A percentile compares a stretch with the other conserved stretches of the same genome.
Conservation (phyloP, 148 eudicot genomes). For the Cornus suecica region DNA sequence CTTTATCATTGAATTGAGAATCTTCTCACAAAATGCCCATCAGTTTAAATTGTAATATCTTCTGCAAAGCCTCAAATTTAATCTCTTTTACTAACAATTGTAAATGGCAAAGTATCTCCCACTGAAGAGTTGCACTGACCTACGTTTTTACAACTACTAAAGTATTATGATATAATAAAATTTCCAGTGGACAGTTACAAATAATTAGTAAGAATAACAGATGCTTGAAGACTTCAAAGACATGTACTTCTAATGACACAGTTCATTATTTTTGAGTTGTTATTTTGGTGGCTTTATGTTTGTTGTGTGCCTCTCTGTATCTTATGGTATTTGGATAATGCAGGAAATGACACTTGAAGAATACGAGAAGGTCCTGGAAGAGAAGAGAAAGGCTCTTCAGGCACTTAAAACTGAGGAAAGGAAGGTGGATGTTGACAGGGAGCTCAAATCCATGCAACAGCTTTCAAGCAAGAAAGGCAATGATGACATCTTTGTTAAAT, state of each 20-base stretch:
- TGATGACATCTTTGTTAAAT: slow-evolving; percentile 64
- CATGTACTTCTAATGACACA: neutral
- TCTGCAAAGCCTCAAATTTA: neutral
- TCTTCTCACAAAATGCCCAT: neutral
- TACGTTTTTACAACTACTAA: too few relatives aligned
- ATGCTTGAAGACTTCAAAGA: neutral
- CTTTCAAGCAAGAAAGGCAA: slow-evolving; percentile 72
- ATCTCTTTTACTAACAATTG: neutral
- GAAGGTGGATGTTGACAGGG: slow-evolving; percentile 70
- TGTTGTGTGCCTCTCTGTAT: neutral
- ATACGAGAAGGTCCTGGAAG: slow-evolving; percentile 79
- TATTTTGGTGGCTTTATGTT: neutral
- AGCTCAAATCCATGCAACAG: slow-evolving; percentile 70
- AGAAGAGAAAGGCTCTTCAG: slow-evolving; percentile 72
- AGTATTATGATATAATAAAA: neutral
- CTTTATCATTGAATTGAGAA: neutral
- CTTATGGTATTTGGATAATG: neutral
- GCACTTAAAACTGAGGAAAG: slow-evolving; percentile 70
- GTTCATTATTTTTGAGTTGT: neutral
- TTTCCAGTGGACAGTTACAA: neutral
- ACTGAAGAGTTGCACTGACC: too few relatives aligned
- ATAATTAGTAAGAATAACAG: neutral
- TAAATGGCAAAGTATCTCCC: too few relatives aligned
- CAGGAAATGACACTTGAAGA: slow-evolving; percentile 97
- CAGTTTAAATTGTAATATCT: neutral